Evolutionary conservation across 2,329 filamentous ascomycete genomes (phyloP).

Genomic region (Fusarium neocosmosporiellum): DNA sequence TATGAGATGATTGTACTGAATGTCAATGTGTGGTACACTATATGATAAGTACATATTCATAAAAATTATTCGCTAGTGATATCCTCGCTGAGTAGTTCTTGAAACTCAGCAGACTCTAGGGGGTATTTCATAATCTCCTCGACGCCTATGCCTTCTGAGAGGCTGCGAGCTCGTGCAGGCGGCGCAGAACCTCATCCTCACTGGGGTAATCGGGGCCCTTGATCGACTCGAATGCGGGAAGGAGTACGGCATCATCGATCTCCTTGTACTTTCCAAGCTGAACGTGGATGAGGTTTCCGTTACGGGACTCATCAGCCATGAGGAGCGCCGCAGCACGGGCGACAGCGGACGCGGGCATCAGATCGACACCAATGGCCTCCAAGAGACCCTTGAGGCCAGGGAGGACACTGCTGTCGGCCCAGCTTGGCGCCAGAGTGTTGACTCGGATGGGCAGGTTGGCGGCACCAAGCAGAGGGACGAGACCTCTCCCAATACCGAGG

Average conservation of each 20-base stretch:
- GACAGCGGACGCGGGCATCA: slow-evolving; percentile 60
- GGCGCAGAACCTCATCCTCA: slow-evolving; percentile 51
- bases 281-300: slow-evolving; percentile 66
- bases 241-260: slow-evolving; percentile 60
- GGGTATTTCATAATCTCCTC: background rate
- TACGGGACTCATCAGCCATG: slow-evolving; percentile 59
- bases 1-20: background rate
- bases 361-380: slow-evolving; percentile 51
- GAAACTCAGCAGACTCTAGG: background rate
- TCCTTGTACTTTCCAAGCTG: slow-evolving; percentile 61
- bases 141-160: background rate
- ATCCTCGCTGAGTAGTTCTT: background rate
- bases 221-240: slow-evolving; percentile 48
- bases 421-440: slow-evolving; percentile 66
- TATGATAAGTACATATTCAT: background rate
- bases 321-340: slow-evolving; percentile 60
- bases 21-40: background rate
- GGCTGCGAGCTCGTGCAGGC: slow-evolving; percentile 8
- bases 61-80: background rate
- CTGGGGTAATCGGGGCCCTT: slow-evolving; percentile 45
- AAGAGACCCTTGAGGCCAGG: slow-evolving; percentile 51
- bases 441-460: slow-evolving; percentile 61
- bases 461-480: slow-evolving; percentile 51
- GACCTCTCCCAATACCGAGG: slow-evolving; percentile 62
- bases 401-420: slow-evolving; percentile 64